These are phyloP conservation scores for Podaxis sp. DNA, from an alignment of 768 basidiomycete species.

Conservation along the genomic window DNA sequence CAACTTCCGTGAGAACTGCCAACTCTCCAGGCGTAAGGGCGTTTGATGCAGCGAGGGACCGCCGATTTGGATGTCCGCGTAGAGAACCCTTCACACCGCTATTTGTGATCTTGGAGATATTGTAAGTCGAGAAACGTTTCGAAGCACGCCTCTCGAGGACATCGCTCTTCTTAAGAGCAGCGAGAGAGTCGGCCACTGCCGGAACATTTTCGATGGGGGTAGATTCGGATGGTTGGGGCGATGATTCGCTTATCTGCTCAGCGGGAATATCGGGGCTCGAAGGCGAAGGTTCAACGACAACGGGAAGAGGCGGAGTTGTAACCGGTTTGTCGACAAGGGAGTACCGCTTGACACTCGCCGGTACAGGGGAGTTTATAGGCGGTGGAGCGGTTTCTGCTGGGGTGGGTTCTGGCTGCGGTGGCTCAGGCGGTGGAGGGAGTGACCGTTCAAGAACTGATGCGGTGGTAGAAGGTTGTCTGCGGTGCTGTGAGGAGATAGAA, in stretches of 20 bases:
- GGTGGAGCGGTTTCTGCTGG: conserved; percentile 24
- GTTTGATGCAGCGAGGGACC: conserved; percentile 64
- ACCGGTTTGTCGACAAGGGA: conserved; percentile 76
- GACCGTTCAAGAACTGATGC: conserved; percentile 14
- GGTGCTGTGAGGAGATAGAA: conserved; percentile 9
- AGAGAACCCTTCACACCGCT: conserved; percentile 47
- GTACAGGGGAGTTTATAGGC: conserved; percentile 37
- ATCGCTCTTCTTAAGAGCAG: conserved; percentile 85
- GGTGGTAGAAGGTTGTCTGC: conserved; percentile 12
- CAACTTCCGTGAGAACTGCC: conserved; percentile 72
- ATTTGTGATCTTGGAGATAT: conserved; percentile 91
- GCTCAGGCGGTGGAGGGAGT: conserved; percentile 22
- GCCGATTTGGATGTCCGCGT: conserved; percentile 55
- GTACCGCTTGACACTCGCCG: conserved; percentile 73
- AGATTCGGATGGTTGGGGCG: conserved; percentile 35
- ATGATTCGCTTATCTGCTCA: conserved; percentile 27
- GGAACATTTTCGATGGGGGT: conserved; percentile 22
- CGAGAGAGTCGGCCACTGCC: conserved; percentile 79
- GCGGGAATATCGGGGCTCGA: conserved; percentile 41
- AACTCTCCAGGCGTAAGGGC: conserved; percentile 70
- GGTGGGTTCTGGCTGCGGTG: conserved; percentile 17
- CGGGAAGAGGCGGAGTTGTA: conserved; percentile 35
- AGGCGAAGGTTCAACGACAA: conserved; percentile 54
- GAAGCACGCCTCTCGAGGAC: conserved; percentile 88
- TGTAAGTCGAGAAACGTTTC: conserved; percentile 94